Conservation (phyloP, 768 basidiomycete genomes). For the Lactarius vividus region DNA sequence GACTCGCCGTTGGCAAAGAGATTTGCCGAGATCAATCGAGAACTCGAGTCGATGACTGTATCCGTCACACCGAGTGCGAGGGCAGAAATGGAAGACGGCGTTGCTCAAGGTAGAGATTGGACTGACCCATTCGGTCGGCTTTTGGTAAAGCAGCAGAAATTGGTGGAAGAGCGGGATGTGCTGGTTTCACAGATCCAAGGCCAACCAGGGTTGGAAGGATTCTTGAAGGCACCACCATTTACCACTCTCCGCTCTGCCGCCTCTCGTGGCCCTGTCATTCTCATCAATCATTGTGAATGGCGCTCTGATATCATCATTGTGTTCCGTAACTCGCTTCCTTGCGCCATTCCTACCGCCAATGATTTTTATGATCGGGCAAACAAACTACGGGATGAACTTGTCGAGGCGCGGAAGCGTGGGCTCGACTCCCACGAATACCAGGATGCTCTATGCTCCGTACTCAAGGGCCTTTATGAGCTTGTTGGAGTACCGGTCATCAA, state of each 20-base stretch:
- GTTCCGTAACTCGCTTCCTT: neutral
- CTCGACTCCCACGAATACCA: neutral
- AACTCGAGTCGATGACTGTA: neutral
- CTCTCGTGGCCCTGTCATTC: no score
- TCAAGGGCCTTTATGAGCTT: neutral
- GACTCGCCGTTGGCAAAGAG: neutral
- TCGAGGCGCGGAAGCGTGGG: neutral
- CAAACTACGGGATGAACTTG: neutral
- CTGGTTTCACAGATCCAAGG: neutral
- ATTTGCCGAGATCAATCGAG: neutral
- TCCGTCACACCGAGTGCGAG: neutral
- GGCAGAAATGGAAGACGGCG: neutral
- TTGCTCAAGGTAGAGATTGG: neutral
- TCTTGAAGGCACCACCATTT: neutral
- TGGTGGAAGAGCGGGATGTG: no score
- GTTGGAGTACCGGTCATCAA: neutral
- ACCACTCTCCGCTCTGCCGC: slow-evolving; percentile 2
- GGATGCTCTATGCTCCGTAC: neutral
- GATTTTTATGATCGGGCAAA: neutral
- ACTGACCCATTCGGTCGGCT: neutral
- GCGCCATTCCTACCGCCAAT: no score
- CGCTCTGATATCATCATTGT: neutral
- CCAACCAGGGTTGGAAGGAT: slow-evolving; percentile 1
- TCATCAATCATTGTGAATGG: no score
- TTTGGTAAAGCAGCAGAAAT: neutral